Conservation (phyloP, 352 stramenopile genomes). For the Globisporangium orthogonon region DNA sequence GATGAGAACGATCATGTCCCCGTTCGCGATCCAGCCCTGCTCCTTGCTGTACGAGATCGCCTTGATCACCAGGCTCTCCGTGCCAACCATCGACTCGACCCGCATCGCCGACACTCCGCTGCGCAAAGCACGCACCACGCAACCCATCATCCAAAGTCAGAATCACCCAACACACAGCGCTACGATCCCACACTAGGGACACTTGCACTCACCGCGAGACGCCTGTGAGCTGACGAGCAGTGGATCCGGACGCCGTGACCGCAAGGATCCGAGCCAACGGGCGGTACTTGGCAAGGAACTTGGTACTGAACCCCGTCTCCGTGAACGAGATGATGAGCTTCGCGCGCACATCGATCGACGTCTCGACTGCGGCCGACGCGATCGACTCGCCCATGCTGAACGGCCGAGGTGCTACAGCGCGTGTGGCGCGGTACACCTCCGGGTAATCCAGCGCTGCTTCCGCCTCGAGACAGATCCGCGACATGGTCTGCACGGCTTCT, state of each 20-base stretch:
- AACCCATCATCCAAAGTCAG: not conserved
- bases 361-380: slow-evolving; percentile 96
- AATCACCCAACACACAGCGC: not conserved
- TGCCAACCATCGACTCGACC: slow-evolving; percentile 73
- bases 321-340: slow-evolving; percentile 98
- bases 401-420: slow-evolving; percentile 34
- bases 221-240: slow-evolving; percentile 64
- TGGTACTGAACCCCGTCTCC: slow-evolving; percentile 92
- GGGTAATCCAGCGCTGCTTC: slow-evolving; percentile 77
- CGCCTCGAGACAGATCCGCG: slow-evolving; percentile 89
- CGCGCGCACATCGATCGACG: slow-evolving; percentile 93
- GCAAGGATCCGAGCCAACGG: slow-evolving; percentile 85
- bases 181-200: no score
- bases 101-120: slow-evolving; percentile 64
- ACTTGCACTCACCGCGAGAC: slow-evolving; percentile 55
- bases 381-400: slow-evolving; percentile 91
- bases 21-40: slow-evolving; percentile 69
- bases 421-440: slow-evolving; percentile 56
- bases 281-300: slow-evolving; percentile 96
- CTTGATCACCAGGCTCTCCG: slow-evolving; percentile 82
- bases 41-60: slow-evolving; percentile 82
- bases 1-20: slow-evolving; percentile 88
- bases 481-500: slow-evolving; percentile 94
- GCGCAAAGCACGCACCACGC: not conserved
- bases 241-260: slow-evolving; percentile 73